Percentiles rank a stretch among this genome's conserved stretches.
Evolutionary conservation across 2,329 filamentous ascomycete genomes (phyloP).

Genomic region (Claviceps sp.): DNA sequence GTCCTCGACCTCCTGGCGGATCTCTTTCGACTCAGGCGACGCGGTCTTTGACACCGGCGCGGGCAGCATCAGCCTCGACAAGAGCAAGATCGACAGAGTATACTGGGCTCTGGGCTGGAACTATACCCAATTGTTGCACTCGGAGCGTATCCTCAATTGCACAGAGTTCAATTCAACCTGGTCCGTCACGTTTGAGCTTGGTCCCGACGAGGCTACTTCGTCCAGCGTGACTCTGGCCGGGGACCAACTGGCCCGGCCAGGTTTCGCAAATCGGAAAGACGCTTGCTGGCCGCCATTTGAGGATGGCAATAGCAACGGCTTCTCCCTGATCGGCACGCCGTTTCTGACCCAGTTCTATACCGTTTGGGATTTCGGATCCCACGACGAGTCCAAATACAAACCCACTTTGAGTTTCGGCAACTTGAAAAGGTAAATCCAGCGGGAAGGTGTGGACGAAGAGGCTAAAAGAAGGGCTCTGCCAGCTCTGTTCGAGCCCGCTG

Average conservation of each 20-base stretch:
- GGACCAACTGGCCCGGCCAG: conserved; percentile 17
- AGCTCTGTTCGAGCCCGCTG: too few relatives aligned
- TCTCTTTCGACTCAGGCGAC: background rate
- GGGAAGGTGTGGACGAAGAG: background rate
- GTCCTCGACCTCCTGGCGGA: background rate
- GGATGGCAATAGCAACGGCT: conserved; percentile 10
- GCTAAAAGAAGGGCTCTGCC: too few relatives aligned
- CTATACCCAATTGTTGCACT: conserved; percentile 16
- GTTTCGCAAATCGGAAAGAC: conserved; percentile 19
- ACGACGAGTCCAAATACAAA: background rate
- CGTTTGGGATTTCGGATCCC: conserved; percentile 18
- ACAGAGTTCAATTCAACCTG: conserved; percentile 23
- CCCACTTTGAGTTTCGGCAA: conserved; percentile 13
- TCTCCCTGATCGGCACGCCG: conserved; percentile 17
- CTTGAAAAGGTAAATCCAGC: conserved; percentile 8
- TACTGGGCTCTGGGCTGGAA: conserved; percentile 23
- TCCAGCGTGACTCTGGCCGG: conserved; percentile 18
- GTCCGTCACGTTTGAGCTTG: conserved; percentile 18
- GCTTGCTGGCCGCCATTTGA: conserved; percentile 24
- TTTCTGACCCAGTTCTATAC: conserved; percentile 21
- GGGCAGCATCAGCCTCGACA: conserved; percentile 14
- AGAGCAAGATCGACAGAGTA: conserved; percentile 11
- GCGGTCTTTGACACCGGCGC: conserved; percentile 22
- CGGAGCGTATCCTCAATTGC: conserved; percentile 19
- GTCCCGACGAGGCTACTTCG: conserved; percentile 6